phyloP scores from a whole-genome alignment of 2,329 filamentous ascomycete species.

The Colletotrichum sp. region DNA sequence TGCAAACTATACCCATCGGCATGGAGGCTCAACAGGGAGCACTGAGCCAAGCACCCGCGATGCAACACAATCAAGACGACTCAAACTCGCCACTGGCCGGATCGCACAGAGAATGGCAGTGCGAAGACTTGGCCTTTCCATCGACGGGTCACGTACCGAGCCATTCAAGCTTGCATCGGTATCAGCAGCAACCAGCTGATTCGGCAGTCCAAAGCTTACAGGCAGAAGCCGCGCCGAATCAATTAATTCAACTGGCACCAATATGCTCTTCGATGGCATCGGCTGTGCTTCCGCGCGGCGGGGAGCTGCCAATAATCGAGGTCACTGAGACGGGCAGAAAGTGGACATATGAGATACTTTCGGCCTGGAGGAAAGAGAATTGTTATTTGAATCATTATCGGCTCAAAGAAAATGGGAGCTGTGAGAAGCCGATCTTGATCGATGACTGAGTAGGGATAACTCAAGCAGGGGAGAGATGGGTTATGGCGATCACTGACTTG shows the following conservation, averaged over 20 bases:
- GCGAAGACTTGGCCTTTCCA: not conserved
- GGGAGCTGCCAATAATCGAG: not conserved
- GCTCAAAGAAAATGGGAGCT: not conserved
- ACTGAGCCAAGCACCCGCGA: not conserved
- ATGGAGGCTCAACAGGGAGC: not conserved
- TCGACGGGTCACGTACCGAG: not conserved
- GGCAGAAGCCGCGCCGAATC: not conserved
- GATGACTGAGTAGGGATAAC: not conserved
- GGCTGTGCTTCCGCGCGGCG: not conserved
- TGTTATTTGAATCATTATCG: not conserved
- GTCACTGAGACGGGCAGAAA: no score
- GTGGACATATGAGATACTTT: no score
- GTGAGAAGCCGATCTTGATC: not conserved
- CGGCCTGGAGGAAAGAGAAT: not conserved
- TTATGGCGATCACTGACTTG: not conserved
- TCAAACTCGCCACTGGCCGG: not conserved
- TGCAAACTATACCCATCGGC: not conserved
- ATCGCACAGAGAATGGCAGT: not conserved
- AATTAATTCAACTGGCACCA: not conserved
- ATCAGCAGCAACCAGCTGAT: not conserved
- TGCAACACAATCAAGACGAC: not conserved
- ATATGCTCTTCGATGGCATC: not conserved
- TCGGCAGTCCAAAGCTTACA: not conserved
- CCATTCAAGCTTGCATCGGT: not conserved
- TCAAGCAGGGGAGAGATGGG: not conserved